Conservation (phyloP, 2,329 filamentous ascomycete genomes). For the Talaromyces albobiverticillius region DNA sequence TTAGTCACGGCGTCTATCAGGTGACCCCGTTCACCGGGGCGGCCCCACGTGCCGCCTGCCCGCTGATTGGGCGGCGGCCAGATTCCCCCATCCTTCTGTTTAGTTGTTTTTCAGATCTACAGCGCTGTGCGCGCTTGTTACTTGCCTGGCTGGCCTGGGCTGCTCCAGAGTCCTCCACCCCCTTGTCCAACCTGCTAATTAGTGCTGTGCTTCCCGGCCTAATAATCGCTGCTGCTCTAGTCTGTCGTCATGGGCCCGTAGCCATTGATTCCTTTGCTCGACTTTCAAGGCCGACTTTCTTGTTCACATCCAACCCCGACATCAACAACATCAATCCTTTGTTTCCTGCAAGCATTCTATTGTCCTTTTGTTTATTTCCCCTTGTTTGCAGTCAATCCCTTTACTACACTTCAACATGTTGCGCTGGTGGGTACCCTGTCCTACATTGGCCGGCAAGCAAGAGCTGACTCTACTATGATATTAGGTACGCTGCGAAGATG, state of each 20-base stretch:
- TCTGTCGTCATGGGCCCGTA: slow-evolving; percentile 12
- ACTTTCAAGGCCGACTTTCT: background rate
- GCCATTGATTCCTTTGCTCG: background rate
- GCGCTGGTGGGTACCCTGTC: slow-evolving; percentile 30
- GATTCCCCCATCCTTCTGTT: background rate
- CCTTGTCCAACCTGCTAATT: background rate
- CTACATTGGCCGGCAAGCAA: background rate
- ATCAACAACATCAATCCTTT: too few species aligned
- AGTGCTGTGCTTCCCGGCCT: too few species aligned
- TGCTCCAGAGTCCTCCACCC: background rate
- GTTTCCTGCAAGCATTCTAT: background rate
- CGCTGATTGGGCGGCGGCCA: background rate
- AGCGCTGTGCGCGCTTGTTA: background rate
- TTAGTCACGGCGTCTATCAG: slow-evolving; percentile 2
- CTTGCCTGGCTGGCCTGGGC: background rate
- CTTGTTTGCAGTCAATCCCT: slow-evolving; percentile 2
- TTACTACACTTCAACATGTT: slow-evolving; percentile 26
- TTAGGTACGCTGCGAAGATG: slow-evolving; percentile 81
- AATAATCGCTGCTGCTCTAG: too few species aligned
- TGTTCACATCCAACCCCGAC: background rate
- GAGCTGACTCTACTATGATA: background rate
- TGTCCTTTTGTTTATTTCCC: background rate
- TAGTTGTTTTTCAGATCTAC: too few species aligned
- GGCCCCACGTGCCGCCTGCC: background rate
- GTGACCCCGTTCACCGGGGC: slow-evolving; percentile 9